Conservation (phyloP, 148 eudicot species). For the Cornus florida region DNA sequence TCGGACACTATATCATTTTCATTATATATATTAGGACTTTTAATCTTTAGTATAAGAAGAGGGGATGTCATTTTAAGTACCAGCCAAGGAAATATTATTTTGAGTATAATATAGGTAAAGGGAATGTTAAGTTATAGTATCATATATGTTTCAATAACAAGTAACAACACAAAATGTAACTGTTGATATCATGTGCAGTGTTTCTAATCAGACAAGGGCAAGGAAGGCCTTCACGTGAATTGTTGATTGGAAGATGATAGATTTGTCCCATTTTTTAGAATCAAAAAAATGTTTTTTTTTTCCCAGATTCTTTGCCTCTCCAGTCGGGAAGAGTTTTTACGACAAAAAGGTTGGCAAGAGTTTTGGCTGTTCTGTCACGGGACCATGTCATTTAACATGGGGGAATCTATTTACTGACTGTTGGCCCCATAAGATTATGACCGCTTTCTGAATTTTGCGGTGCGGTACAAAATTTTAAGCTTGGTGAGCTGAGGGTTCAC, state of each 20-base stretch:
- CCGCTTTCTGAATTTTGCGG: not conserved
- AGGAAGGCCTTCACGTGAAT: constrained; percentile 16
- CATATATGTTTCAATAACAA: not conserved
- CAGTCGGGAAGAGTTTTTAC: constrained; percentile 10
- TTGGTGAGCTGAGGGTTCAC: too few relatives aligned
- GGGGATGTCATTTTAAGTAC: not conserved
- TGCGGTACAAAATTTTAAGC: too few relatives aligned
- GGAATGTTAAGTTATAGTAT: not conserved
- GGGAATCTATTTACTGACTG: not conserved
- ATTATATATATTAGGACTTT: too few relatives aligned
- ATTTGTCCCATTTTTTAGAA: not conserved
- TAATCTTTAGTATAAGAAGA: not conserved
- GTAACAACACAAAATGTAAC: not conserved
- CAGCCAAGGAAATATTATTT: not conserved
- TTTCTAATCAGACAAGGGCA: constrained; percentile 19
- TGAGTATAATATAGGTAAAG: not conserved
- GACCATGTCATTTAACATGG: not conserved
- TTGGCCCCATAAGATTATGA: not conserved
- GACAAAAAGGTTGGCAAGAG: not conserved
- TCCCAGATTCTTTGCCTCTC: constrained; percentile 38
- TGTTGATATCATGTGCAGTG: constrained; percentile 12
- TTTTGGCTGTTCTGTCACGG: constrained; percentile 24
- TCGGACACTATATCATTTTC: too few relatives aligned
- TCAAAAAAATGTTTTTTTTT: too few relatives aligned
- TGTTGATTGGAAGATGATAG: not conserved